A percentile compares a stretch with the other conserved stretches of the same genome.
Evolutionary conservation across 345 rosid species (phyloP).

Genomic region (Eucalyptus regnans): DNA sequence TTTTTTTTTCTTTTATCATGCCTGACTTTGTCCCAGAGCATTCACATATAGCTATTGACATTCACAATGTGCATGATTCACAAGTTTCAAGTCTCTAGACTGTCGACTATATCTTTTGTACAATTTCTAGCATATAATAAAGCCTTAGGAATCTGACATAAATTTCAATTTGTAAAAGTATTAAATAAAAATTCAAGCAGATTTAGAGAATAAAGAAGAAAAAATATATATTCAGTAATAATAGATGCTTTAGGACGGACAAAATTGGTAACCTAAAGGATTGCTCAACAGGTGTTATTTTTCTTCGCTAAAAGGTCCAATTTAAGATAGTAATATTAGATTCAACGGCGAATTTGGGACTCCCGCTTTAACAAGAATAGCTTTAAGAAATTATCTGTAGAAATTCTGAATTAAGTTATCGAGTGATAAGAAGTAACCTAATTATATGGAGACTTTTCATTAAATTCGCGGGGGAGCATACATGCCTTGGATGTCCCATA

Average conservation of each 20-base stretch:
- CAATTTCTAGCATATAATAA: neutral
- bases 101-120: neutral
- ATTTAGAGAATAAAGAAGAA: neutral
- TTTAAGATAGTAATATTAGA: neutral
- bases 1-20: neutral
- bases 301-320: neutral
- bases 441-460: neutral
- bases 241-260: neutral
- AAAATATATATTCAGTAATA: neutral
- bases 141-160: neutral
- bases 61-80: neutral
- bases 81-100: neutral
- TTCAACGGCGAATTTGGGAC: neutral
- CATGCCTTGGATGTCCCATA: neutral
- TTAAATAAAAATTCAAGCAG: neutral
- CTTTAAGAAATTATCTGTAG: neutral
- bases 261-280: neutral
- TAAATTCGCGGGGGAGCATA: neutral
- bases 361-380: neutral
- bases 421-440: neutral
- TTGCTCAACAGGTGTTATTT: neutral
- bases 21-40: neutral
- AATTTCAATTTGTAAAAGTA: neutral
- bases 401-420: neutral
- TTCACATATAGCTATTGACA: neutral